These are phyloP conservation scores for Dactylorhiza incarnata DNA, from an alignment of 106 monocot genomes.

Conservation along the genomic window DNA sequence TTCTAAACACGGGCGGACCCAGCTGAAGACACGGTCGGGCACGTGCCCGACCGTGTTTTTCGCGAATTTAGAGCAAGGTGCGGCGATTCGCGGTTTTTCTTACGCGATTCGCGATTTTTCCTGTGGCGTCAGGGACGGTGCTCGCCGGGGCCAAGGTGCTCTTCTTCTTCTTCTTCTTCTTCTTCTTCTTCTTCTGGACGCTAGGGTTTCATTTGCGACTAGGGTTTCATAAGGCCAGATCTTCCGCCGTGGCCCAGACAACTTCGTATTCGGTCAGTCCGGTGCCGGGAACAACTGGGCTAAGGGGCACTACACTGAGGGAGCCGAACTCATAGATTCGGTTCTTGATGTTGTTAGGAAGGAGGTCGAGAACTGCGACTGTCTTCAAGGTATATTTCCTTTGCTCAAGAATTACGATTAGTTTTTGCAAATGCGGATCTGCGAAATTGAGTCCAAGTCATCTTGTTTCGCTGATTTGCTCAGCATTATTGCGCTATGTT, in stretches of 20 bases:
- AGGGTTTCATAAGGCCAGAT: too few species aligned
- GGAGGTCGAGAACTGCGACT: constrained; percentile 6
- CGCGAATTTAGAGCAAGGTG: too few species aligned
- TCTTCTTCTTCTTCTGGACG: too few species aligned
- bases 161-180: too few species aligned
- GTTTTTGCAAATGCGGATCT: neutral
- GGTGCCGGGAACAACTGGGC: neutral
- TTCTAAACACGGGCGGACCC: too few species aligned
- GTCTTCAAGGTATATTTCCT: neutral
- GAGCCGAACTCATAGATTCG: neutral
- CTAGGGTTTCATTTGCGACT: too few species aligned
- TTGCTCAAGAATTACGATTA: neutral
- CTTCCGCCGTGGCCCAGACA: neutral
- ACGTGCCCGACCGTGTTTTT: too few species aligned
- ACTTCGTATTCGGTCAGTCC: constrained; percentile 1
- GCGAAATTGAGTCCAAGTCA: neutral
- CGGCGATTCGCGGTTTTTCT: too few species aligned
- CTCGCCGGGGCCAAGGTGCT: too few species aligned
- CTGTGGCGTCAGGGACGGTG: too few species aligned
- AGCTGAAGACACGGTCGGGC: too few species aligned
- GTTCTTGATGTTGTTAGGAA: constrained; percentile 3
- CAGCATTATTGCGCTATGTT: neutral
- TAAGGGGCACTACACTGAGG: constrained; percentile 2
- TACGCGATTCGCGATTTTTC: too few species aligned
- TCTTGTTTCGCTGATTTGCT: neutral